A percentile compares a stretch with the other conserved stretches of the same genome.
phyloP scores from a whole-genome alignment of 805 yeast genomes.

The Brettanomyces custersianus region DNA sequence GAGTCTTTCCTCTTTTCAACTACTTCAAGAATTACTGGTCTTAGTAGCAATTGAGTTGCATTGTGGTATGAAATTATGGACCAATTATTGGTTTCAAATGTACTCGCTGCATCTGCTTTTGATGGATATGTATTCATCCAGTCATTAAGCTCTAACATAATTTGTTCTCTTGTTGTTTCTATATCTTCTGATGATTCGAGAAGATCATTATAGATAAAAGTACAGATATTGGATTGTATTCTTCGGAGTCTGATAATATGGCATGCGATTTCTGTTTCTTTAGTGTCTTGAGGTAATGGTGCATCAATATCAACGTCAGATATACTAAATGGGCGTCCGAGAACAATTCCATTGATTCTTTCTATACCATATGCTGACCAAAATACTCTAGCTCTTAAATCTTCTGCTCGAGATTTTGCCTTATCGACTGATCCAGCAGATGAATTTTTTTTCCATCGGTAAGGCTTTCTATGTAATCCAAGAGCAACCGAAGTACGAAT shows the following conservation, averaged over 20 bases:
- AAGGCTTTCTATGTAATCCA: slow-evolving; percentile 25
- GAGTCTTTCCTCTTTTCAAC: slow-evolving; percentile 11
- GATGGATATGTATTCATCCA: slow-evolving; percentile 26
- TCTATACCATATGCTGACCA: slow-evolving; percentile 31
- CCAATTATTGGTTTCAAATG: slow-evolving; percentile 27
- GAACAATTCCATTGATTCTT: slow-evolving; percentile 24
- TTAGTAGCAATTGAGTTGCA: slow-evolving; percentile 21
- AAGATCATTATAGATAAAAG: slow-evolving; percentile 23
- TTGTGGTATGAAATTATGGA: slow-evolving; percentile 26
- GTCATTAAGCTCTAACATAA: slow-evolving; percentile 23
- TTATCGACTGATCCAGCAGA: neutral
- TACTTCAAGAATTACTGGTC: slow-evolving; percentile 23
- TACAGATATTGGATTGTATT: slow-evolving; percentile 26
- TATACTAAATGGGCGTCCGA: slow-evolving; percentile 30
- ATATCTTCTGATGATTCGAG: slow-evolving; percentile 12
- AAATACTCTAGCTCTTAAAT: slow-evolving; percentile 22
- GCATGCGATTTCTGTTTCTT: slow-evolving; percentile 17
- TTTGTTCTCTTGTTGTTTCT: slow-evolving; percentile 22
- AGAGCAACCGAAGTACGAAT: slow-evolving; percentile 23
- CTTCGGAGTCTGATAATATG: slow-evolving; percentile 25
- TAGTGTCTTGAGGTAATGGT: slow-evolving; percentile 17
- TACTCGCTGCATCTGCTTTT: slow-evolving; percentile 17
- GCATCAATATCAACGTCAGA: slow-evolving; percentile 27
- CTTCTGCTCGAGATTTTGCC: slow-evolving; percentile 2
- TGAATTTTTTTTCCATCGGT: slow-evolving; percentile 4